phyloP scores from a whole-genome alignment of 1,284 basidiomycete species.

The Dichomitus squalens region DNA sequence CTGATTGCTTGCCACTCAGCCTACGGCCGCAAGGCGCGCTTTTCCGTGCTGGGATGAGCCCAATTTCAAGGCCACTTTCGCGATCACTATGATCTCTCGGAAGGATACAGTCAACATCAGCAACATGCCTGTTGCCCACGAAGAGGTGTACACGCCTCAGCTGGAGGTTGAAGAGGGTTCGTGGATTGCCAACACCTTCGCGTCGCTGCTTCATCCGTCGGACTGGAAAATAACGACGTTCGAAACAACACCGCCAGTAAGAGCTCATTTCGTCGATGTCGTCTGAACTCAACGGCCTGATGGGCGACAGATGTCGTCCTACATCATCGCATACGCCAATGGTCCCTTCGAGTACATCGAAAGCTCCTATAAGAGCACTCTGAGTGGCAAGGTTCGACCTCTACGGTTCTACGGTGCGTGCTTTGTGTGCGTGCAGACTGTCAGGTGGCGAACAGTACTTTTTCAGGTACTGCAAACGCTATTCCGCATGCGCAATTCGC shows the following conservation, averaged over 20 bases:
- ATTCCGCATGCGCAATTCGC: conserved; percentile 84
- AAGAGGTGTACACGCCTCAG: conserved; percentile 34
- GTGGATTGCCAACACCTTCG: conserved; percentile 7
- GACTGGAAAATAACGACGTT: conserved; percentile 83
- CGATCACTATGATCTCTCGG: conserved; percentile 83
- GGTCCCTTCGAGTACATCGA: conserved; percentile 80
- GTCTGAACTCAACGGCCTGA: background rate
- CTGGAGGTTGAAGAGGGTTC: background rate
- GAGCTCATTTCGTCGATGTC: background rate
- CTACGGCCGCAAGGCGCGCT: conserved; percentile 82
- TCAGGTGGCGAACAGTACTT: conserved; percentile 27
- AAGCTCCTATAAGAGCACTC: conserved; percentile 76
- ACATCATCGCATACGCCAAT: conserved; percentile 91
- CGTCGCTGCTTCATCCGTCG: background rate
- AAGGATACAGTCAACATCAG: conserved; percentile 73
- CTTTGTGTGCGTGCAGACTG: too few species aligned
- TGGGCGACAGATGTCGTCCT: conserved; percentile 83
- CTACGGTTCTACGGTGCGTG: conserved; percentile 77
- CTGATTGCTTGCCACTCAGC: conserved; percentile 45
- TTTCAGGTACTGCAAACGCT: conserved; percentile 74
- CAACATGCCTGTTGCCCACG: conserved; percentile 83
- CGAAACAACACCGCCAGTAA: conserved; percentile 64
- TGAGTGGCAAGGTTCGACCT: conserved; percentile 82
- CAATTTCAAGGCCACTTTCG: conserved; percentile 87
- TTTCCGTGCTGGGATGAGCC: conserved; percentile 96